Evolutionary conservation across 2,329 filamentous ascomycete genomes (phyloP).

Genomic region (Fusarium agapanthi): DNA sequence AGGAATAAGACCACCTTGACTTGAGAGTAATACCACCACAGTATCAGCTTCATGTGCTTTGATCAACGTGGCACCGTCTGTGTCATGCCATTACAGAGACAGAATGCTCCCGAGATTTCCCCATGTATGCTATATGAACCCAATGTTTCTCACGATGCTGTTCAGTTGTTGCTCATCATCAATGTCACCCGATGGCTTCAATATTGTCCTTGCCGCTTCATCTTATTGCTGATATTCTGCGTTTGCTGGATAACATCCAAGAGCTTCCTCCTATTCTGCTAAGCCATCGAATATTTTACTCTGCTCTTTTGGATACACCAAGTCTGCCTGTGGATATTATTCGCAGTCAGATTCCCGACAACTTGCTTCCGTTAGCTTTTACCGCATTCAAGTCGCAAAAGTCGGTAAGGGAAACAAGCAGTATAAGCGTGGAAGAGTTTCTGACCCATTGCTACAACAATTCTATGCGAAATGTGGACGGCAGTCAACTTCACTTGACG

Average conservation of each 20-base stretch:
- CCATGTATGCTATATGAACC: neutral
- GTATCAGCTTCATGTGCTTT: slow-evolving; percentile 23
- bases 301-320: slow-evolving; percentile 31
- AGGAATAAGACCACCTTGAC: slow-evolving; percentile 32
- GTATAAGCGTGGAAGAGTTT: slow-evolving; percentile 11
- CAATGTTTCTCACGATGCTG: neutral
- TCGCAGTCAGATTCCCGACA: slow-evolving; percentile 26
- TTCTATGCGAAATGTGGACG: slow-evolving; percentile 8
- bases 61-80: slow-evolving; percentile 16
- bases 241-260: slow-evolving; percentile 25
- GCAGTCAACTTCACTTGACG: slow-evolving; percentile 6
- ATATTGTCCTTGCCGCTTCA: slow-evolving; percentile 36
- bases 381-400: slow-evolving; percentile 25
- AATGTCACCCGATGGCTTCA: slow-evolving; percentile 23
- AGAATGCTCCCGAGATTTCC: neutral
- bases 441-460: slow-evolving; percentile 24
- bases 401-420: slow-evolving; percentile 3
- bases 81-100: slow-evolving; percentile 24
- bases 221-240: slow-evolving; percentile 34
- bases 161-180: neutral
- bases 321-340: slow-evolving; percentile 30
- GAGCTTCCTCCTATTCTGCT: slow-evolving; percentile 27
- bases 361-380: slow-evolving; percentile 25
- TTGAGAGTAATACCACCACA: slow-evolving; percentile 13
- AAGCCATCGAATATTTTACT: slow-evolving; percentile 37